phyloP scores from a whole-genome alignment of 2,329 filamentous ascomycete genomes.

The Fonsecaea nubica region DNA sequence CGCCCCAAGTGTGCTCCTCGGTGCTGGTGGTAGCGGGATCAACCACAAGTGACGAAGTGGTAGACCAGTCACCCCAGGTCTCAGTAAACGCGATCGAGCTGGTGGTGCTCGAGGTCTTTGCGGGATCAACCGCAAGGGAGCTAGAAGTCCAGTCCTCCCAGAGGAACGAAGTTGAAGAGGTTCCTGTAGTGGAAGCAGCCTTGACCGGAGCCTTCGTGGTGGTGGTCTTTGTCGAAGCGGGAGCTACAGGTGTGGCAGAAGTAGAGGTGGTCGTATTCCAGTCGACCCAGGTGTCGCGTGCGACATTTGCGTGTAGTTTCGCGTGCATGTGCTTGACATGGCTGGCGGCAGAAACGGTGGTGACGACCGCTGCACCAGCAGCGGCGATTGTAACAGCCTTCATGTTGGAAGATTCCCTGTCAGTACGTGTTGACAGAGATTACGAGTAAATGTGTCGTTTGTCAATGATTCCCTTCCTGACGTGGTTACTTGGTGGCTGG shows the following conservation, averaged over 20 bases:
- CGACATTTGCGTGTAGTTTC: slow-evolving; percentile 39
- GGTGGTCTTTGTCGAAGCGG: slow-evolving; percentile 51
- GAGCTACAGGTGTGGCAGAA: slow-evolving; percentile 69
- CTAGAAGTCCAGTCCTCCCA: slow-evolving; percentile 69
- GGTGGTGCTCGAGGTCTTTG: slow-evolving; percentile 55
- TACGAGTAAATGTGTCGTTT: slow-evolving; percentile 37
- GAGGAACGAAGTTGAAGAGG: slow-evolving; percentile 59
- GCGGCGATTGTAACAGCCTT: slow-evolving; percentile 73
- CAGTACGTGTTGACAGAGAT: slow-evolving; percentile 38
- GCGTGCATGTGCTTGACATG: slow-evolving; percentile 66
- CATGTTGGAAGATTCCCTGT: slow-evolving; percentile 61
- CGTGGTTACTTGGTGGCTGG: slow-evolving; percentile 12
- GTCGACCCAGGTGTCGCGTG: slow-evolving; percentile 40
- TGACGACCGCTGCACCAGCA: slow-evolving; percentile 60
- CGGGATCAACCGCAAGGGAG: slow-evolving; percentile 57
- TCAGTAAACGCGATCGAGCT: slow-evolving; percentile 54
- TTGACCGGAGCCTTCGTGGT: slow-evolving; percentile 67
- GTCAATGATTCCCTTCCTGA: slow-evolving; percentile 34
- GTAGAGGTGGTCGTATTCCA: slow-evolving; percentile 64
- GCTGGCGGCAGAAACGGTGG: slow-evolving; percentile 63
- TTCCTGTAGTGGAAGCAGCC: slow-evolving; percentile 66
- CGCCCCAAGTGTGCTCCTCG: neutral
- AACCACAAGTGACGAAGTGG: slow-evolving; percentile 48
- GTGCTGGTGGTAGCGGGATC: slow-evolving; percentile 50
- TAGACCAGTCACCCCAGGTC: slow-evolving; percentile 65